Evolutionary conservation across 1,139 yeast genomes (phyloP).

Genomic region (Yamadazyma diddensiae): DNA sequence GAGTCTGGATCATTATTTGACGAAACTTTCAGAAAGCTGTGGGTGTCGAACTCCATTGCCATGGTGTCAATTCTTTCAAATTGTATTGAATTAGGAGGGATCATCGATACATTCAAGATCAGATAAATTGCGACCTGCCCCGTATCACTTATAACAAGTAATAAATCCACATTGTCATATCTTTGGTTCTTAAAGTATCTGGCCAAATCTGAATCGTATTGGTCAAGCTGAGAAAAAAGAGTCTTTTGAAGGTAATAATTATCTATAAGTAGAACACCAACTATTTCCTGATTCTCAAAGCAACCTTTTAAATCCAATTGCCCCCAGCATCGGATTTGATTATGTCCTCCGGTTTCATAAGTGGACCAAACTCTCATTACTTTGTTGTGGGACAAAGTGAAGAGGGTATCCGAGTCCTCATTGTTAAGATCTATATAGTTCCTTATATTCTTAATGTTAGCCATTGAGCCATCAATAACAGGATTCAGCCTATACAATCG

Average conservation of each 20-base stretch:
- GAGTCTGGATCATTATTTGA: constrained; percentile 9
- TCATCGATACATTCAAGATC: constrained; percentile 49
- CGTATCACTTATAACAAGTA: constrained; percentile 45
- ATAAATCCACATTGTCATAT: constrained; percentile 43
- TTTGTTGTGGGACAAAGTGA: constrained; percentile 57
- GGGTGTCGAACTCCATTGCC: constrained; percentile 8
- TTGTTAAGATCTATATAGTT: constrained; percentile 29
- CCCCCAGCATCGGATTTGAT: constrained; percentile 61
- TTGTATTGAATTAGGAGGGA: constrained; percentile 41
- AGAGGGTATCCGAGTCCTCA: constrained; percentile 45
- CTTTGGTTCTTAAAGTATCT: constrained; percentile 14
- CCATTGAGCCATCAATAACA: constrained; percentile 30
- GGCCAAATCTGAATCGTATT: constrained; percentile 7
- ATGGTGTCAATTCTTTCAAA: constrained; percentile 19
- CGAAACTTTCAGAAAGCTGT: constrained; percentile 12
- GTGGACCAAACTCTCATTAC: constrained; percentile 72
- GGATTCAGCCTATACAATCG: constrained; percentile 12
- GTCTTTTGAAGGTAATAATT: constrained; percentile 38
- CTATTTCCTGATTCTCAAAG: constrained; percentile 21
- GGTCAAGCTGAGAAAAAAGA: constrained; percentile 12
- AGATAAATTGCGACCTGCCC: constrained; percentile 49
- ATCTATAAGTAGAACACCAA: constrained; percentile 52
- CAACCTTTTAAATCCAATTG: constrained; percentile 41
- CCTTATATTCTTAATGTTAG: constrained; percentile 37
- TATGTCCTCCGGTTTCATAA: constrained; percentile 57